Conservation (phyloP, 495 filamentous ascomycete species). For the Letharia columbiana region DNA sequence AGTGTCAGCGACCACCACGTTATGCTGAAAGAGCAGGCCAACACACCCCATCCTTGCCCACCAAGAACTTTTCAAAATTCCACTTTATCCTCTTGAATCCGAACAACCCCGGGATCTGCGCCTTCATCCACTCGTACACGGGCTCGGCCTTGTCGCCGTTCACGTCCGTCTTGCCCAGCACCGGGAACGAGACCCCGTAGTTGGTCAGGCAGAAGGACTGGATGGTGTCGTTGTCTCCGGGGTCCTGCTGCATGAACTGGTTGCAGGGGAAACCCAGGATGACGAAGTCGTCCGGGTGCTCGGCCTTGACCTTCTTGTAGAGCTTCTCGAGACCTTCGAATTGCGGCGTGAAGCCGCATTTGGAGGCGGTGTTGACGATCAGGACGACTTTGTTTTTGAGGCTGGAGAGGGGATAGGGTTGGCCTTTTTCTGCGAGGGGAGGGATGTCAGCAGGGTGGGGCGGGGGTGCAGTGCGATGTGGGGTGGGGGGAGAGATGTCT, state of each 20-base stretch:
- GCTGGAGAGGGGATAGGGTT: conserved; percentile 54
- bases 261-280: conserved; percentile 98
- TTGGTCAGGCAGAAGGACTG: conserved; percentile 87
- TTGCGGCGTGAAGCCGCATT: conserved; percentile 98
- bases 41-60: conserved; percentile 62
- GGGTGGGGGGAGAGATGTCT: neutral
- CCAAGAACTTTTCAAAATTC: conserved; percentile 97
- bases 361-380: conserved; percentile 95
- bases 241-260: conserved; percentile 90
- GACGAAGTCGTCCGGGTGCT: conserved; percentile 64
- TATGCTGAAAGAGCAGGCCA: conserved; percentile 34
- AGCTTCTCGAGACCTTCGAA: conserved; percentile 84
- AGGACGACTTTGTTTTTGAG: conserved; percentile 89
- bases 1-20: neutral
- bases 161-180: conserved; percentile 85
- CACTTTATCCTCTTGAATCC: conserved; percentile 88
- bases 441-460: conserved; percentile 17
- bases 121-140: conserved; percentile 83
- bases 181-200: conserved; percentile 90
- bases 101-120: conserved; percentile 68
- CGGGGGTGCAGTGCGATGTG: conserved; percentile 4
- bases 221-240: conserved; percentile 77
- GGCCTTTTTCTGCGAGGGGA: conserved; percentile 57
- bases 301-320: conserved; percentile 65
- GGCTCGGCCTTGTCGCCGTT: conserved; percentile 79